phyloP scores from a whole-genome alignment of 2,329 filamentous ascomycete genomes.

The Penicillium sp. region DNA sequence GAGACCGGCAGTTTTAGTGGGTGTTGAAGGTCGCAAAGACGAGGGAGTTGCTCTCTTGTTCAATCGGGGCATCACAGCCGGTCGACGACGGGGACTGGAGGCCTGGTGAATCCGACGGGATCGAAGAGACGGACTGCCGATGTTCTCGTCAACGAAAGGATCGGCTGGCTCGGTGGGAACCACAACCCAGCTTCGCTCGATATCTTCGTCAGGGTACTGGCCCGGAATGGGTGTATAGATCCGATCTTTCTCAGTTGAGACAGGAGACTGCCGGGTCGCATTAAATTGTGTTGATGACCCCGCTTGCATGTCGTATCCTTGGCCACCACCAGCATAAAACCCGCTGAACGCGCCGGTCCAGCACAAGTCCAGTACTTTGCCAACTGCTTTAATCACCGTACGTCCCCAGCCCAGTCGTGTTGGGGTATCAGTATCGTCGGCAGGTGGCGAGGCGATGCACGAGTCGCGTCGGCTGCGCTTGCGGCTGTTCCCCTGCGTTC shows the following conservation, averaged over 20 bases:
- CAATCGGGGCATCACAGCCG: slow-evolving; percentile 25
- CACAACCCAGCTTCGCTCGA: slow-evolving; percentile 68
- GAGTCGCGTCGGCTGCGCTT: slow-evolving; percentile 34
- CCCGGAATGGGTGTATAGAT: slow-evolving; percentile 51
- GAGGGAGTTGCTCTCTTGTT: slow-evolving; percentile 21
- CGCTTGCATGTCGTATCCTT: slow-evolving; percentile 58
- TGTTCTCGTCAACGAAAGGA: slow-evolving; percentile 9
- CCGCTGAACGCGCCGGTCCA: slow-evolving; percentile 66
- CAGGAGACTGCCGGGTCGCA: slow-evolving; percentile 30
- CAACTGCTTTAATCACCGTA: slow-evolving; percentile 42
- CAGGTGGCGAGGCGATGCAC: slow-evolving; percentile 22
- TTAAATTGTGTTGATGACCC: slow-evolving; percentile 19
- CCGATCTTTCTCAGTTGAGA: slow-evolving; percentile 24
- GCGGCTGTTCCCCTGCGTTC: slow-evolving; percentile 23
- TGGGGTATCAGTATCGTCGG: slow-evolving; percentile 12
- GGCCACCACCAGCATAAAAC: slow-evolving; percentile 80
- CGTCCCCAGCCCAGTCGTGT: slow-evolving; percentile 36
- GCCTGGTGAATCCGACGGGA: slow-evolving; percentile 20
- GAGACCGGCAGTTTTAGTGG: slow-evolving; percentile 15
- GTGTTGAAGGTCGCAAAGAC: slow-evolving; percentile 21
- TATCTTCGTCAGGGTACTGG: slow-evolving; percentile 50
- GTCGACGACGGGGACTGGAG: slow-evolving; percentile 24
- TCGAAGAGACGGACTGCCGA: slow-evolving; percentile 16
- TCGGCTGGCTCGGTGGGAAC: slow-evolving; percentile 41
- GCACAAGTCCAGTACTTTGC: slow-evolving; percentile 83